These are phyloP conservation scores for Oryza rufipogon DNA, from an alignment of 176 grass and related monocot species.

Conservation along the genomic window DNA sequence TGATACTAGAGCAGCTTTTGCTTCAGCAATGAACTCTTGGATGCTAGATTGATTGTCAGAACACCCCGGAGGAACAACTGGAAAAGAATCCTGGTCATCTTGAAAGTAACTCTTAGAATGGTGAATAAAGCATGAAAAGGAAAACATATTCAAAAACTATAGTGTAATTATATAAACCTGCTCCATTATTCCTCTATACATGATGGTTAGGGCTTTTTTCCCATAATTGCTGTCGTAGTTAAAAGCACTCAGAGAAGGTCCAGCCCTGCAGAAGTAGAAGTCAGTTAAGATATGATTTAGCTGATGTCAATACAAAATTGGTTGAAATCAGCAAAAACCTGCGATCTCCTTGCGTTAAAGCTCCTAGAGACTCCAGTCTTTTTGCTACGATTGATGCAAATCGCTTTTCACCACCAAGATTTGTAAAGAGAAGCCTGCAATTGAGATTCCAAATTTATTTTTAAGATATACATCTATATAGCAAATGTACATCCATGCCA, in stretches of 20 bases:
- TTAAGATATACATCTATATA: constrained; percentile 26
- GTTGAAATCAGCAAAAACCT: constrained; percentile 59
- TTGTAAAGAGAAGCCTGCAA: constrained; percentile 91
- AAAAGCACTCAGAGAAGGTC: constrained; percentile 89
- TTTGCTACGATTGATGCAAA: constrained; percentile 99
- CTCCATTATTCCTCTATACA: constrained; percentile 98
- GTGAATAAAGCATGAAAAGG: constrained; percentile 32
- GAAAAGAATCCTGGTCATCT: constrained; percentile 78
- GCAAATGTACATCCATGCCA: constrained; percentile 19
- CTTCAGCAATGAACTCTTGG: constrained; percentile 71
- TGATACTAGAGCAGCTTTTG: constrained; percentile 84
- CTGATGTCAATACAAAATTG: constrained; percentile 12
- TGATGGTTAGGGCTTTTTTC: constrained; percentile 76
- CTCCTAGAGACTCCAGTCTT: constrained; percentile 92
- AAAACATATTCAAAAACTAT: constrained; percentile 24
- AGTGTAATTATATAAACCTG: constrained; percentile 63
- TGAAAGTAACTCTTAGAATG: constrained; percentile 60
- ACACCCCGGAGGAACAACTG: constrained; percentile 88
- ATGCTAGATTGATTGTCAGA: constrained; percentile 66
- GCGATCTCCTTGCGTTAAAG: constrained; percentile 97
- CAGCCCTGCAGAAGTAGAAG: constrained; percentile 66
- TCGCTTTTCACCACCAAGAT: constrained; percentile 92
- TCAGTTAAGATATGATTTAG: constrained; percentile 33
- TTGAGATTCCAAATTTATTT: constrained; percentile 29
- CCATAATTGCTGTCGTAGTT: constrained; percentile 96